phyloP scores from a whole-genome alignment of 768 basidiomycete genomes.

The Russula lepida region DNA sequence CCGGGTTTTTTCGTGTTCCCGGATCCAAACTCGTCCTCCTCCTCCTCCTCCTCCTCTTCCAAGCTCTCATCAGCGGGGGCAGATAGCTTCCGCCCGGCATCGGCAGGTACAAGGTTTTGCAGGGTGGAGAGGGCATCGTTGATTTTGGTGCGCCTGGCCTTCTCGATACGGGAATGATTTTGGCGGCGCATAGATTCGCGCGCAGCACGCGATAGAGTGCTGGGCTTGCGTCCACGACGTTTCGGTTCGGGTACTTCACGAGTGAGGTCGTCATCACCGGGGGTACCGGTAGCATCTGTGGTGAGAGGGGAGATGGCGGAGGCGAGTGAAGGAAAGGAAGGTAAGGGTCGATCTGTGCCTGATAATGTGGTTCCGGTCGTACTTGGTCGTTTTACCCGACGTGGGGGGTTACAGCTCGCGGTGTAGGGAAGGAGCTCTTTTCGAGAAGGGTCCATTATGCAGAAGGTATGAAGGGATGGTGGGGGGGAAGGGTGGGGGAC shows the following conservation, averaged over 20 bases:
- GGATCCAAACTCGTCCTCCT: constrained; percentile 13
- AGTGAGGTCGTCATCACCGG: constrained; percentile 23
- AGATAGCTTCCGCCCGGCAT: constrained; percentile 31
- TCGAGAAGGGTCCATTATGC: constrained; percentile 8
- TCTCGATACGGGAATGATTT: constrained; percentile 93
- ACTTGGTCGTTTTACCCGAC: constrained; percentile 35
- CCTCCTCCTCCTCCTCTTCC: constrained; percentile 28
- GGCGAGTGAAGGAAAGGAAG: constrained; percentile 21
- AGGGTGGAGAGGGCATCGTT: constrained; percentile 81
- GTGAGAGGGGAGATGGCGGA: constrained; percentile 1
- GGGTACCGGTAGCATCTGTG: constrained; percentile 11
- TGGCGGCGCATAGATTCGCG: constrained; percentile 84
- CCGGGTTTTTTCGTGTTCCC: constrained; percentile 5
- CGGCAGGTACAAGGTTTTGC: constrained; percentile 61
- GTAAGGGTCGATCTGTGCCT: not conserved
- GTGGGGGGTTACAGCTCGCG: constrained; percentile 37
- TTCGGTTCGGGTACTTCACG: constrained; percentile 34
- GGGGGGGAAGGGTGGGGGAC: not conserved
- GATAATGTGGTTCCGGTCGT: not conserved
- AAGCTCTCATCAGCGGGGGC: constrained; percentile 31
- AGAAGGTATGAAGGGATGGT: not conserved
- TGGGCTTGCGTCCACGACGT: constrained; percentile 66
- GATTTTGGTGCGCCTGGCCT: constrained; percentile 89
- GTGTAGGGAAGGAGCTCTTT: constrained; percentile 27
- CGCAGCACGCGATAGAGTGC: constrained; percentile 61